A percentile compares a stretch with the other conserved stretches of the same genome.
Evolutionary conservation across 2,329 filamentous ascomycete species (phyloP).

Genomic region (Pseudogymnoascus sp.): DNA sequence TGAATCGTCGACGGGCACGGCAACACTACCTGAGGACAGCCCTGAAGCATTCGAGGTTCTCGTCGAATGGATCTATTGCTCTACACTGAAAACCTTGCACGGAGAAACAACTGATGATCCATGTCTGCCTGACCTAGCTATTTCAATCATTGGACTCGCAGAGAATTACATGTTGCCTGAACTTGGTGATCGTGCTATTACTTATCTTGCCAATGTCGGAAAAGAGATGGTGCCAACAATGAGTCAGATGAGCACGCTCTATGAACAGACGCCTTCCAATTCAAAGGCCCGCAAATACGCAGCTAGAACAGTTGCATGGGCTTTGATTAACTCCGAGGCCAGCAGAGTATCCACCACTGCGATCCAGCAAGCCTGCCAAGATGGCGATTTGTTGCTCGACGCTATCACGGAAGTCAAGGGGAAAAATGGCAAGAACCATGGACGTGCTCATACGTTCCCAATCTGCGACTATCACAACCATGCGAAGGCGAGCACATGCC

Average conservation of each 20-base stretch:
- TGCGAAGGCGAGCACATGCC: neutral
- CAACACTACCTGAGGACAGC: slow-evolving; percentile 13
- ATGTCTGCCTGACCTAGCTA: neutral
- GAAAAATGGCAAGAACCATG: neutral
- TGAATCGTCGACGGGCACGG: slow-evolving; percentile 4
- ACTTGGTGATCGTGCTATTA: slow-evolving; percentile 8
- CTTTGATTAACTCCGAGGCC: neutral
- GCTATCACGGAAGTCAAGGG: neutral
- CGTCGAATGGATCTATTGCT: slow-evolving; percentile 14
- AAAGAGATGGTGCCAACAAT: neutral
- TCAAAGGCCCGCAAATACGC: neutral
- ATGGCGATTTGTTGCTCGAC: neutral
- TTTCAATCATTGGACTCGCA: neutral
- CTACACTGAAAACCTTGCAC: neutral
- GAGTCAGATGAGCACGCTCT: neutral
- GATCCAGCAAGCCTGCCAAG: neutral
- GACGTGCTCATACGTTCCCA: neutral
- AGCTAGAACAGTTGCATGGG: neutral
- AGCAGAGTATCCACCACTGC: neutral
- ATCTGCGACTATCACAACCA: neutral
- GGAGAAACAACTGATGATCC: too few relatives aligned
- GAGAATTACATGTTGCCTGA: slow-evolving; percentile 10
- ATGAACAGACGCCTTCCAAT: neutral
- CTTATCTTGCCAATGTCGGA: neutral
- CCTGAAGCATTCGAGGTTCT: slow-evolving; percentile 13